Evolutionary conservation across 2,329 filamentous ascomycete species (phyloP), one percentile per base, ranked within the genome.

Genomic region (Pseudonectria buxi): DNA sequence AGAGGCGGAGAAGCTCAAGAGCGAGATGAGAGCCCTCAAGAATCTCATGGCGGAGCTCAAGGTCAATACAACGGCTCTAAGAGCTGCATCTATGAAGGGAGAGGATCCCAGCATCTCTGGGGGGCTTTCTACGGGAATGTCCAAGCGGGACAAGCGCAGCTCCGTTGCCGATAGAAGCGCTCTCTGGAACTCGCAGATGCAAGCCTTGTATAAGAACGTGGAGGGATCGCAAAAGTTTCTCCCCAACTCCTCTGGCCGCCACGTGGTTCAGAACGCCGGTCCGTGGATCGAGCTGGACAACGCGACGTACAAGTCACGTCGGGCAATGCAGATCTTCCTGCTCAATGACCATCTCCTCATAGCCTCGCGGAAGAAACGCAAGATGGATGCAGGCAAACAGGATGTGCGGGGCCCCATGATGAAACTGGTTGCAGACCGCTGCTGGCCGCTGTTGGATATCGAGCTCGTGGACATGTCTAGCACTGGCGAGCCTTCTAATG

Each of bases 141-240:
- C 76, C 59, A 81, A 86, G 56, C 69, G 74, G 46, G 83, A 90
- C 46, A 95, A 94, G 62, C 78, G 92, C 53, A 95, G 86, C 62
- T 95, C 89, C 12, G 88, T 98, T 29, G 76, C 76, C 10, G 78
- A 83, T 54, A 69, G 78, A 40, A 79, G 76, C 36, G 76, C 71
- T 12, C 66, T 83, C 33, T 83, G 78, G 78, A 81, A 78, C 53
- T 74, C 76, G 24, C 78, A 82, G 58, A 78, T 83, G 72, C 58
- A 68, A 61, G 82, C 87, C 15, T 67, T 98, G 30, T 98, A 92
- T 78, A 96, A 95, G 65, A 86, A 84, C 28, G 86, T 98, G n/a
- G 92, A 96, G 59, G 90, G 90, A 2, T 95, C 89, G 9, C 92
- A 98, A 55, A 96, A 96, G 59, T 98, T 94, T 54, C 68, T 98